Conservation (phyloP, 1,284 basidiomycete genomes). For the Xanthoconium separans region DNA sequence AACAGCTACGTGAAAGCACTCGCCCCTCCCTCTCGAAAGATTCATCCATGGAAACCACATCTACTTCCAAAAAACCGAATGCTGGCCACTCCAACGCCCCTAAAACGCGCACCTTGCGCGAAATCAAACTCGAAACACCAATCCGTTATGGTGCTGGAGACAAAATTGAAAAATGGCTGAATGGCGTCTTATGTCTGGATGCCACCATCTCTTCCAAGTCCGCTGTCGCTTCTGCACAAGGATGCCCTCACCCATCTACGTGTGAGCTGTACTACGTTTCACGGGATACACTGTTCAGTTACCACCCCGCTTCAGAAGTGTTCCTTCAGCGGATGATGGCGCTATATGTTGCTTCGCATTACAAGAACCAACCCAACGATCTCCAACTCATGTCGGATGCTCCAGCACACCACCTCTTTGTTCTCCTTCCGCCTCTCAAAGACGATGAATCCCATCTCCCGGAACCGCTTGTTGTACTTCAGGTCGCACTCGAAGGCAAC, state of each 20-base stretch:
- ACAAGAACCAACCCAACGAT: slow-evolving; percentile 99
- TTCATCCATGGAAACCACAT: slow-evolving; percentile 41
- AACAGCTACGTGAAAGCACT: slow-evolving; percentile 91
- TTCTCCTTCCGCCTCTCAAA: slow-evolving; percentile 88
- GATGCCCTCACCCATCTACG: slow-evolving; percentile 89
- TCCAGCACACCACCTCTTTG: slow-evolving; percentile 95
- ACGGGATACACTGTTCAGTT: slow-evolving; percentile 95
- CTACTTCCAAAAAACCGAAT: slow-evolving; percentile 50
- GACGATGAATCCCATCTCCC: slow-evolving; percentile 86
- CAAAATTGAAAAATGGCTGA: slow-evolving; percentile 94
- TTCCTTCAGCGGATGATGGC: slow-evolving; percentile 99
- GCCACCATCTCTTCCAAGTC: slow-evolving; percentile 73
- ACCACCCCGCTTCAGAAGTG: slow-evolving; percentile 93
- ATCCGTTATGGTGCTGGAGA: slow-evolving; percentile 92
- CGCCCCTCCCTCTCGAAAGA: slow-evolving; percentile 69
- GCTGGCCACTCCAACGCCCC: slow-evolving; percentile 49
- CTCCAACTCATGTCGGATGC: slow-evolving; percentile 96
- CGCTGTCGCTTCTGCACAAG: slow-evolving; percentile 51
- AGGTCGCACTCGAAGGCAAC: slow-evolving; percentile 94
- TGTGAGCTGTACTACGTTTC: slow-evolving; percentile 97
- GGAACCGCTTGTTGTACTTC: slow-evolving; percentile 92
- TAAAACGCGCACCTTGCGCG: slow-evolving; percentile 80
- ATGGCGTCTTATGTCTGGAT: slow-evolving; percentile 89
- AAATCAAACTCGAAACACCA: slow-evolving; percentile 94
- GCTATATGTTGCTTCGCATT: slow-evolving; percentile 95